Percentiles rank a stretch among this genome's conserved stretches.
Conservation (phyloP, 495 filamentous ascomycete species). For the Tetracladium marchalianum region DNA sequence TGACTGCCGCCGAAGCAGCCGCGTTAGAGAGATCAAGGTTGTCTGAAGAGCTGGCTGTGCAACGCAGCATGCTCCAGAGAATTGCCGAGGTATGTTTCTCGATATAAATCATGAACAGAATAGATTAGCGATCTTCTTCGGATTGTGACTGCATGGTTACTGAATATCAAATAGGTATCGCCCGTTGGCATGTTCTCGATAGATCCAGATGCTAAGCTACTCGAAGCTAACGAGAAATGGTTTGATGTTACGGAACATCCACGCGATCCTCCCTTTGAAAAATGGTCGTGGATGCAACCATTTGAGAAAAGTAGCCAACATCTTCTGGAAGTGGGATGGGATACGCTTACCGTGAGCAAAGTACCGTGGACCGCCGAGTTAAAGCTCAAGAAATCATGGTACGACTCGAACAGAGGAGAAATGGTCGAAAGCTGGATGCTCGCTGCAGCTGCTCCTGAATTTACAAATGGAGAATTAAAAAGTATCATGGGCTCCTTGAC, state of each 20-base stretch:
- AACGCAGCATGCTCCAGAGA: conserved; percentile 9
- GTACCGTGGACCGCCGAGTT: conserved; percentile 15
- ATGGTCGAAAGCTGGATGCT: conserved; percentile 17
- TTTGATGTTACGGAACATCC: conserved; percentile 21
- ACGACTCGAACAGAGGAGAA: conserved; percentile 15
- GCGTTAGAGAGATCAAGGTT: conserved; percentile 7
- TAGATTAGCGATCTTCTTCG: too few relatives aligned
- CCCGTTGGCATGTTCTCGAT: conserved; percentile 16
- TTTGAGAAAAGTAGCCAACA: conserved; percentile 6
- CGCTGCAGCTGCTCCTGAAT: conserved; percentile 9
- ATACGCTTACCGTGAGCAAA: conserved; percentile 4
- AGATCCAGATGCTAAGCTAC: conserved; percentile 2
- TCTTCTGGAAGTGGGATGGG: conserved; percentile 11
- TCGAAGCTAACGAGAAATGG: conserved; percentile 12
- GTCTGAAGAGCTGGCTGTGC: conserved; percentile 10
- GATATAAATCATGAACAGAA: too few relatives aligned
- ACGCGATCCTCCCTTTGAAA: conserved; percentile 16
- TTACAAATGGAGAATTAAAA: conserved; percentile 6
- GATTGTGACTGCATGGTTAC: too few relatives aligned
- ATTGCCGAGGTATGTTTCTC: conserved; percentile 7
- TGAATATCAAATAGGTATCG: neutral
- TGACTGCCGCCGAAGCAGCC: conserved; percentile 8
- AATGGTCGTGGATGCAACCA: conserved; percentile 6
- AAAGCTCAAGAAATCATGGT: conserved; percentile 6
- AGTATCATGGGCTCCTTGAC: conserved; percentile 27